Evolutionary conservation across 805 yeast genomes (phyloP), one percentile per base, ranked within the genome.

Genomic region (Maudiozyma saulgeensis): DNA sequence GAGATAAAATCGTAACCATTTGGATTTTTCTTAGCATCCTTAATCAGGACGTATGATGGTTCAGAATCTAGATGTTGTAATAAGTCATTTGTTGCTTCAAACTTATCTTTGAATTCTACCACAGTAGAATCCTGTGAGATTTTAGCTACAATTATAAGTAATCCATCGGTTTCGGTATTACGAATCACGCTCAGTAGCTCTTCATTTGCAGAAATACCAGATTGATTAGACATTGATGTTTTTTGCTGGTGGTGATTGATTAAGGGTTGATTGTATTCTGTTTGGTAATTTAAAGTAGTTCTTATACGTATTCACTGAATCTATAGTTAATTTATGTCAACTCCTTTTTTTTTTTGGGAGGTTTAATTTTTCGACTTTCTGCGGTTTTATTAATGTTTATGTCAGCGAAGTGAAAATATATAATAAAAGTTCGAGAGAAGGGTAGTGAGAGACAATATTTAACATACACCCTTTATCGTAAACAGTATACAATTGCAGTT

Each of bases 1-100:
- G 93, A 80, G 43, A 89, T 76, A 58, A 91, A 89, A 3, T 79
- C 74, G 52, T 69, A 72, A 15, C 51, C 49, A 11, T 46, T 50
- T 9, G 50, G 37, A 37, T 21, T 51, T 39, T 42, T 47, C 2
- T 46, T 23, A 39, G 62, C 64, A 45, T 72, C 68, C 42, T 72
- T 70, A 38, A 79, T 63, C 18, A 81, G 62, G 19, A 84, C 58
- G 56, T 82, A 84, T 13, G 69, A 57, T 13, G 87, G 79, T 6
- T 68, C 72, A 2, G 61, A 55, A 23, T 68, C 71, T 13, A 54
- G 40, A 74, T 51, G 31, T 55, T 57, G 7, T 58, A 66, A 64
- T 38, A 84, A 70, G 34, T 71, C 75, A 40, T 62, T 58, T 18
- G 78, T 66, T 3, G 78, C 57, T 34, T 48, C 23, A 25, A 48